Evolutionary conservation across 2,329 filamentous ascomycete genomes (phyloP), one percentile per base, ranked within the genome.

Genomic region (Sporothrix brunneoviolacea): DNA sequence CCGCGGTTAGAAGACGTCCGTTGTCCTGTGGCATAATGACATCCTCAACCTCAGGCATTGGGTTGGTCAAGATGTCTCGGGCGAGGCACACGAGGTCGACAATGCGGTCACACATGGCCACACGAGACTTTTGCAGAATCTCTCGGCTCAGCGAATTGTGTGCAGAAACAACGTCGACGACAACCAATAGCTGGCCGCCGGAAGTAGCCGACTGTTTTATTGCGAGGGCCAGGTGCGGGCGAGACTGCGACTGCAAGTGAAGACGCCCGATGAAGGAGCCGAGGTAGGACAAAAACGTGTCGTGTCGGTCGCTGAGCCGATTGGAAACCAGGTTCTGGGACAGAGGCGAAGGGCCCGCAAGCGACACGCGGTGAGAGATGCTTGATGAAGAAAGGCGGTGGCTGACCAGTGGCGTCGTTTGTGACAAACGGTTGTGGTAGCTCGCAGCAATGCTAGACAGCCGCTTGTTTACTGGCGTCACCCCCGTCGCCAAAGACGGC

Each of bases 221-320:
- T 15, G 88, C 90, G 10, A 83, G 70, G 28, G 90, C 82, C 43
- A 97, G 76, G 64, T 95, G 90, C 1, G 86, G 81, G 8, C 89
- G 85, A 8, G 90, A 93, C 55, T 93, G 85, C n/a, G 91, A 93
- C 64, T 96, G 90, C 54, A 96, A 75, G 66, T 96, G 89, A 50
- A 96, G 77, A 33, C 82, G 76, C 15, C 93, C 93, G 64, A 97
- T 91, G 65, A 97, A 95, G 4, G 89, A 94, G 45, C 88, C 91
- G 46, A 98, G 80, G 62, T 91, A 86, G 7, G 91, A 93, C 48
- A 98, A 72, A 62, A 97, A 95, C 8, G 80, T 81, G 68, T 97
- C 91, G 69, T 96, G 90, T 45, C 83, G 86, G 44, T 79, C 74
- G 60, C 82, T 86, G 43, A 97, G 77, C 58, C 84, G 84, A 65